A percentile compares a stretch with the other conserved stretches of the same genome.
These are phyloP conservation scores for Candida ficus DNA, from an alignment of 805 yeast genomes.

Conservation along the genomic window DNA sequence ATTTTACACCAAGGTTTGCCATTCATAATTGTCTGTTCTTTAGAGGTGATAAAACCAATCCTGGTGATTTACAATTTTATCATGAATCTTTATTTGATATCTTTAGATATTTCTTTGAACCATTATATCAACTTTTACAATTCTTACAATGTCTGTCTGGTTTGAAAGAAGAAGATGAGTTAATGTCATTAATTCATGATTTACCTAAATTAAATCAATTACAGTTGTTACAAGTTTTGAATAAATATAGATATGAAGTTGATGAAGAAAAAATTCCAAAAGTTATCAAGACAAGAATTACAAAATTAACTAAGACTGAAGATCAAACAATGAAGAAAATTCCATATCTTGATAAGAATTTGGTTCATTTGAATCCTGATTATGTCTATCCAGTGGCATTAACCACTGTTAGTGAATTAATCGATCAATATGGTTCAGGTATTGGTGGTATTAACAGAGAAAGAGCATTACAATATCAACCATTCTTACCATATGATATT, in stretches of 20 bases:
- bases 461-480: conserved; percentile 58
- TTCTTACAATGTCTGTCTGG: conserved; percentile 87
- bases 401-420: conserved; percentile 71
- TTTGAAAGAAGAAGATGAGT: conserved; percentile 57
- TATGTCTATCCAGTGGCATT: conserved; percentile 43
- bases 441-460: conserved; percentile 52
- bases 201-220: conserved; percentile 56
- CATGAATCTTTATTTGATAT: conserved; percentile 62
- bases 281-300: conserved; percentile 16
- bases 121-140: conserved; percentile 75
- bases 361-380: conserved; percentile 40
- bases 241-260: conserved; percentile 79
- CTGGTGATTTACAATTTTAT: conserved; percentile 50
- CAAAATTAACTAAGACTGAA: conserved; percentile 10
- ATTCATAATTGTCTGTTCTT: conserved; percentile 13
- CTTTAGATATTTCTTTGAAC: conserved; percentile 62
- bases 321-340: conserved; percentile 11
- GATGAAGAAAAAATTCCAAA: conserved; percentile 64
- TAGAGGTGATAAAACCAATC: conserved; percentile 28
- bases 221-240: conserved; percentile 66
- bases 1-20: conserved; percentile 5
- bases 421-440: conserved; percentile 74
- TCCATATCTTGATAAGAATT: conserved; percentile 19
- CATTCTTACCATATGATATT: conserved; percentile 63
- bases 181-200: conserved; percentile 47